Evolutionary conservation across 73 alveolate genomes (phyloP).

Genomic region (Tetrahymena thermophila): DNA sequence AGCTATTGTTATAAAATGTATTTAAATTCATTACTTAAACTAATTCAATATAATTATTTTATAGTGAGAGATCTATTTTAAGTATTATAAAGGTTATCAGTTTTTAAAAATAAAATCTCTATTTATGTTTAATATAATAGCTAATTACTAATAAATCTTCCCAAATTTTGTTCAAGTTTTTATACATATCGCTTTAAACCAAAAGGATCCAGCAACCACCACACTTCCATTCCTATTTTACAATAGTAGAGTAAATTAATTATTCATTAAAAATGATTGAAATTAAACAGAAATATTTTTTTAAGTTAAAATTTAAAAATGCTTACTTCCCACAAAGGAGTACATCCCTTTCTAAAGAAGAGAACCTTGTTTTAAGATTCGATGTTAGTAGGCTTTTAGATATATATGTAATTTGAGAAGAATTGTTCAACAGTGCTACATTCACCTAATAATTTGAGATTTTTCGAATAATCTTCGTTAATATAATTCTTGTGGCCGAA

Average conservation of each 20-base stretch:
- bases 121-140: too few relatives aligned
- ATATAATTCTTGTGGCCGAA: slow-evolving; percentile 15
- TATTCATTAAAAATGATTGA: background rate
- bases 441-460: slow-evolving; percentile 24
- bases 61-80: background rate
- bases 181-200: slow-evolving; percentile 18
- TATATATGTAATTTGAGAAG: slow-evolving; percentile 8
- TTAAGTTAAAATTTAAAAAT: too few relatives aligned
- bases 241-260: background rate
- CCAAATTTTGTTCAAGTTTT: slow-evolving; percentile 36
- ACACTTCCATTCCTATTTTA: slow-evolving; percentile 8
- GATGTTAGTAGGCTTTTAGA: slow-evolving; percentile 8
- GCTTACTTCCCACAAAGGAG: slow-evolving; percentile 38
- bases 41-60: background rate
- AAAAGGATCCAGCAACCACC: slow-evolving; percentile 48
- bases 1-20: background rate
- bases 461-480: slow-evolving; percentile 10
- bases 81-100: background rate
- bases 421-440: slow-evolving; percentile 32
- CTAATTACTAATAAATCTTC: slow-evolving; percentile 22
- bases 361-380: slow-evolving; percentile 25
- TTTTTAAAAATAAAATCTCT: background rate
- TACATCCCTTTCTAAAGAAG: slow-evolving; percentile 33
- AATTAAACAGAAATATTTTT: too few relatives aligned
- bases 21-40: background rate